These are phyloP conservation scores for Nematodospora anomalae DNA, from an alignment of 1,139 yeast genomes.

Conservation along the genomic window DNA sequence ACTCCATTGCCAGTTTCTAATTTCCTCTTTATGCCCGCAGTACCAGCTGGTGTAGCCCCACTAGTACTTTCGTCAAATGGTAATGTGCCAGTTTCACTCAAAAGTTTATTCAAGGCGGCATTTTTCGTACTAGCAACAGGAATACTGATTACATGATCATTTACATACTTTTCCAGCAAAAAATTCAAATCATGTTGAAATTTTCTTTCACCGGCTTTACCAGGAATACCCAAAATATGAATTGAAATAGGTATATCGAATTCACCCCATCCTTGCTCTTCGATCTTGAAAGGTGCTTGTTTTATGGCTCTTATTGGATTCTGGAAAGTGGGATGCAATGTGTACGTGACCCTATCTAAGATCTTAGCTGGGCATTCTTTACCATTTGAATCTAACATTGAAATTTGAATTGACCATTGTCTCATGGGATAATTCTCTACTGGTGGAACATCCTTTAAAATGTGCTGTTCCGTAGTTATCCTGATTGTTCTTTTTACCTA, in stretches of 20 bases:
- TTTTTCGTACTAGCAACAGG: conserved; percentile 69
- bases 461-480: conserved; percentile 82
- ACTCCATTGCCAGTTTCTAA: conserved; percentile 18
- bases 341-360: conserved; percentile 89
- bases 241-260: conserved; percentile 83
- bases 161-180: conserved; percentile 69
- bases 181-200: conserved; percentile 89
- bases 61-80: conserved; percentile 45
- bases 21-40: conserved; percentile 13
- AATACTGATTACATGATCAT: conserved; percentile 73
- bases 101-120: conserved; percentile 60
- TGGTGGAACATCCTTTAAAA: conserved; percentile 81
- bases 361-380: conserved; percentile 83
- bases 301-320: conserved; percentile 83
- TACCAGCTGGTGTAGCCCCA: conserved; percentile 6
- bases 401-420: conserved; percentile 81
- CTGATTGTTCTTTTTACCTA: conserved; percentile 84
- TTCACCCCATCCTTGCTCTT: conserved; percentile 99
- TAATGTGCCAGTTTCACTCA: conserved; percentile 80
- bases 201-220: conserved; percentile 85
- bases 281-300: conserved; percentile 83
- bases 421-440: conserved; percentile 96
- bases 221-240: conserved; percentile 61
- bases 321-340: conserved; percentile 91
- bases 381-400: conserved; percentile 76